Evolutionary conservation across 2,329 filamentous ascomycete species (phyloP).

Genomic region (Monilinia fructigena): DNA sequence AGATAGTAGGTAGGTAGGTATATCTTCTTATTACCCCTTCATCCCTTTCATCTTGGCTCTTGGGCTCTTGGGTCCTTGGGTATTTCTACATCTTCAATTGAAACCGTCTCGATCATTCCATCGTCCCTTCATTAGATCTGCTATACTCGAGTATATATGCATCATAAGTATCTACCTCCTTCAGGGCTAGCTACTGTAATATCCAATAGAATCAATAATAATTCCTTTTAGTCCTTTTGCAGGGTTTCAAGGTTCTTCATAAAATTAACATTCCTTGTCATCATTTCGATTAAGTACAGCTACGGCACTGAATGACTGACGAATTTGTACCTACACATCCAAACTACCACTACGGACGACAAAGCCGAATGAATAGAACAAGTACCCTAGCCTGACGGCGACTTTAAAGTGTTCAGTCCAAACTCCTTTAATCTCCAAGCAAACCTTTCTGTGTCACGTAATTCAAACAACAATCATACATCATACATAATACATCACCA

Average conservation of each 20-base stretch:
- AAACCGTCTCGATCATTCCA: no score
- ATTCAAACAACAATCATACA: neutral
- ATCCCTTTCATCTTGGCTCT: no score
- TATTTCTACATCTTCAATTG: no score
- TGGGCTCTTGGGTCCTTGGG: no score
- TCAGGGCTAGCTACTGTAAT: no score
- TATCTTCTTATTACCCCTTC: no score
- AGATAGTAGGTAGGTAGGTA: no score
- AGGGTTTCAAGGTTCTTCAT: constrained; percentile 11
- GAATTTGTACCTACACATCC: neutral
- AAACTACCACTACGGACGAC: neutral
- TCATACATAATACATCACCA: neutral
- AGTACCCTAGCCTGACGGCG: neutral
- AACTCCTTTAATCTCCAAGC: constrained; percentile 1
- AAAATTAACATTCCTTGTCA: constrained; percentile 12
- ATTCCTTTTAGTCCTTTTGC: neutral
- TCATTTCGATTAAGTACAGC: constrained; percentile 17
- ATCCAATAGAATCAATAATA: no score
- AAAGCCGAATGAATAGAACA: constrained; percentile 9
- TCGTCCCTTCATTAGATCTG: no score
- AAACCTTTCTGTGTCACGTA: neutral
- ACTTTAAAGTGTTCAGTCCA: neutral
- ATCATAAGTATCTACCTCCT: no score
- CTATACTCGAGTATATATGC: no score
- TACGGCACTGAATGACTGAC: neutral